Evolutionary conservation across 2,329 filamentous ascomycete species (phyloP).

Genomic region (Calonectria multiphialidica): DNA sequence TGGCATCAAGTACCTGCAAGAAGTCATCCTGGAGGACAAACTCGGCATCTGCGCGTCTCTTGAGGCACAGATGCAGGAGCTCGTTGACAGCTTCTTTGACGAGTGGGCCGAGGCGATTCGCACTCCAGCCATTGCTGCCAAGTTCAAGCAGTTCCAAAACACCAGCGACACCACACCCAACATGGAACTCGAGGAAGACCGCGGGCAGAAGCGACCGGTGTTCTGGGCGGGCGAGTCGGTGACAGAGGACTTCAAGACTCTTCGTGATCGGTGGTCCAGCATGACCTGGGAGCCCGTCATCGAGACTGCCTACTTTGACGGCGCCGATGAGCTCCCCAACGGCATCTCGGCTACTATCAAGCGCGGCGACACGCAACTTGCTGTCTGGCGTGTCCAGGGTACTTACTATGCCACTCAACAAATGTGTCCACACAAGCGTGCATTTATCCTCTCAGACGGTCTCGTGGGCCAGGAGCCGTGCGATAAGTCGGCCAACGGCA

Average conservation of each 20-base stretch:
- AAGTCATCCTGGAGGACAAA: constrained; percentile 87
- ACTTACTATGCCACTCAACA: constrained; percentile 89
- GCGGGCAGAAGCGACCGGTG: constrained; percentile 79
- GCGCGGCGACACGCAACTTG: constrained; percentile 89
- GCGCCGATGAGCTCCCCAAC: constrained; percentile 72
- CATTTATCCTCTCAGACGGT: constrained; percentile 90
- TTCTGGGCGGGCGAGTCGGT: constrained; percentile 80
- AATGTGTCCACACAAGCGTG: constrained; percentile 94
- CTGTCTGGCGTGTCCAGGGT: constrained; percentile 85
- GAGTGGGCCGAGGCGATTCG: constrained; percentile 90
- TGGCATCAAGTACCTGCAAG: constrained; percentile 84
- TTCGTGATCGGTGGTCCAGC: constrained; percentile 69
- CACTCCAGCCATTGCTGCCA: constrained; percentile 73
- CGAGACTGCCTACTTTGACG: constrained; percentile 75
- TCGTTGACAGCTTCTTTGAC: constrained; percentile 88
- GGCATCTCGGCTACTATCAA: constrained; percentile 84
- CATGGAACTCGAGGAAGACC: constrained; percentile 79
- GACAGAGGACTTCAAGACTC: constrained; percentile 79
- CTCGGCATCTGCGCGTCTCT: constrained; percentile 87
- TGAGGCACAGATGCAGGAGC: constrained; percentile 87
- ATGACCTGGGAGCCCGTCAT: constrained; percentile 84
- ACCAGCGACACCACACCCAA: constrained; percentile 77
- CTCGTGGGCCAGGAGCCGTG: constrained; percentile 76
- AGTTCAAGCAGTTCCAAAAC: constrained; percentile 89
- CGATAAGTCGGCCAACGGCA: constrained; percentile 36